These are phyloP conservation scores for Tulasnella sp. DNA, from an alignment of 768 basidiomycete species.

Conservation along the genomic window DNA sequence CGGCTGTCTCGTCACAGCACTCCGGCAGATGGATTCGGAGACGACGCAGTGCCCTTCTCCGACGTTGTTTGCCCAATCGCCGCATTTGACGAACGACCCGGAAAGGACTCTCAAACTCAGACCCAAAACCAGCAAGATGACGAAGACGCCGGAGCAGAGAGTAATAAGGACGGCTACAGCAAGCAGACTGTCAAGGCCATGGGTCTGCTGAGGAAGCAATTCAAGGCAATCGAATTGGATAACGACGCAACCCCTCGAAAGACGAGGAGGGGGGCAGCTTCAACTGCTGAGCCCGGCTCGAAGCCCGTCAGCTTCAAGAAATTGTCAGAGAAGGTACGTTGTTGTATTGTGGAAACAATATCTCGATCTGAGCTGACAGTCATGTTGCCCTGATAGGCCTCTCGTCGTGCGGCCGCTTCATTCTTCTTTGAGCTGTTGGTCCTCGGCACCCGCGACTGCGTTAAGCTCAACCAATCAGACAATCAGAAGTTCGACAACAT, in stretches of 20 bases:
- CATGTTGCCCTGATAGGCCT: constrained; percentile 50
- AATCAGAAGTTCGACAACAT: constrained; percentile 77
- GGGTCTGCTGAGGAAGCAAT: constrained; percentile 64
- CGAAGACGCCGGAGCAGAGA: background rate
- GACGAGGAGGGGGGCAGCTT: constrained; percentile 37
- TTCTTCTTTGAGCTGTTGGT: constrained; percentile 99
- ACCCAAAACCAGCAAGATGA: constrained; percentile 27
- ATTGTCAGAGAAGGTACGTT: constrained; percentile 70
- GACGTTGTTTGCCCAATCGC: constrained; percentile 71
- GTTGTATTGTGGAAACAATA: background rate
- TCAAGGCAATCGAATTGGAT: constrained; percentile 42
- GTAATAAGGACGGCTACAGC: constrained; percentile 50
- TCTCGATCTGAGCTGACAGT: background rate
- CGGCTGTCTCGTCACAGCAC: no score
- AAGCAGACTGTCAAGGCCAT: constrained; percentile 86
- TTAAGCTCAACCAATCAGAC: constrained; percentile 64
- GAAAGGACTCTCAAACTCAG: constrained; percentile 26
- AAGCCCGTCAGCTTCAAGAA: constrained; percentile 72
- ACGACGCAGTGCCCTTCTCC: no score
- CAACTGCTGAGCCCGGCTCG: constrained; percentile 39
- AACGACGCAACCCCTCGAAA: constrained; percentile 14
- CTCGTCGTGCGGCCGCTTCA: constrained; percentile 84
- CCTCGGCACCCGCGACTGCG: constrained; percentile 85
- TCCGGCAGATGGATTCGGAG: no score
- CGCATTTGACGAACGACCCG: constrained; percentile 65